These are phyloP conservation scores for Pythium aquatile DNA, from an alignment of 352 stramenopile genomes.

Conservation along the genomic window DNA sequence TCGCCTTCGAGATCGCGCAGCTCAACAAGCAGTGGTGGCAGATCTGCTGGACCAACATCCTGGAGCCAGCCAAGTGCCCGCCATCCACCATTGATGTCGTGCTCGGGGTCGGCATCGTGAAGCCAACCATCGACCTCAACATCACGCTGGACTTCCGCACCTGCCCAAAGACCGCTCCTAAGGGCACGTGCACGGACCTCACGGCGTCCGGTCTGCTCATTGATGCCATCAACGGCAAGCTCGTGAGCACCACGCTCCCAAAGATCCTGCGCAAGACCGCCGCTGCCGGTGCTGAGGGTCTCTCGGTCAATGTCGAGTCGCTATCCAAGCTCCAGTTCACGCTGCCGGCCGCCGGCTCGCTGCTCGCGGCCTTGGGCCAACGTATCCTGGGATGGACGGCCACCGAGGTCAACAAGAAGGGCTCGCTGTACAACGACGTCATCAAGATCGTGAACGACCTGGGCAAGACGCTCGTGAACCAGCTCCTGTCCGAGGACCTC, in stretches of 20 bases:
- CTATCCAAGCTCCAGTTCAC: constrained; percentile 49
- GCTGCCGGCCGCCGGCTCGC: constrained; percentile 33
- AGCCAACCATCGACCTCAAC: constrained; percentile 30
- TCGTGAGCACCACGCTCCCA: constrained; percentile 19
- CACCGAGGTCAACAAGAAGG: constrained; percentile 62
- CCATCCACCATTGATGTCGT: constrained; percentile 37
- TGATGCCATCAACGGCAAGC: constrained; percentile 31
- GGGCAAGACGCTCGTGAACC: constrained; percentile 51
- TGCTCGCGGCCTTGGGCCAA: constrained; percentile 46
- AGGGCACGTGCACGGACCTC: constrained; percentile 47
- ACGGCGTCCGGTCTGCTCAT: constrained; percentile 42
- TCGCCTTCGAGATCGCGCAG: constrained; percentile 51
- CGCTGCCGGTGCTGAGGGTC: constrained; percentile 18
- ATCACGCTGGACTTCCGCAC: constrained; percentile 33
- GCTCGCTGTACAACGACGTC: constrained; percentile 47
- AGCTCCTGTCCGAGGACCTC: constrained; percentile 38
- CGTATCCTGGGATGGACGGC: constrained; percentile 44
- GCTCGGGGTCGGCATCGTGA: constrained; percentile 37
- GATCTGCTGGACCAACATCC: constrained; percentile 51
- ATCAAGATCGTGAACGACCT: constrained; percentile 41
- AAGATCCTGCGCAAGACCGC: constrained; percentile 34
- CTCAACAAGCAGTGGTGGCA: constrained; percentile 59
- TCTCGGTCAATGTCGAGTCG: constrained; percentile 40
- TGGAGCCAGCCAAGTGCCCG: constrained; percentile 44
- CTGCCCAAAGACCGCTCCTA: constrained; percentile 33